Evolutionary conservation across 352 stramenopile species (phyloP).

Genomic region (Phytophthora lateralis): DNA sequence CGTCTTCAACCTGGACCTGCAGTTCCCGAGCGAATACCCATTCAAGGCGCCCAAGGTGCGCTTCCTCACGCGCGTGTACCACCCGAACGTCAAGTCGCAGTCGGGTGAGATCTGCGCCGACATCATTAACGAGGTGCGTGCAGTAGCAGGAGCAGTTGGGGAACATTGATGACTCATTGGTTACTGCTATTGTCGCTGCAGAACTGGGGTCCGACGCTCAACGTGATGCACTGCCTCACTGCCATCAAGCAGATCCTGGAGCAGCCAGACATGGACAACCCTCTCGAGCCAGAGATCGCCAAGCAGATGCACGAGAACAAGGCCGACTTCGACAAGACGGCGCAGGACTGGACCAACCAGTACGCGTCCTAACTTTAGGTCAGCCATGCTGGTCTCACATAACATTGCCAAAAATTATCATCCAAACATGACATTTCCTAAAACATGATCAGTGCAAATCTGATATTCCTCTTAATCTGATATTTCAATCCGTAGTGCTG

Average conservation of each 20-base stretch:
- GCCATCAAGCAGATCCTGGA: constrained; percentile 95
- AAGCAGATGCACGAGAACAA: constrained; percentile 93
- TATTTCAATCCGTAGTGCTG: constrained; percentile 4
- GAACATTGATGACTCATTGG: no score
- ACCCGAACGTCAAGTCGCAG: constrained; percentile 96
- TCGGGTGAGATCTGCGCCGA: constrained; percentile 97
- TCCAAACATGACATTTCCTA: no score
- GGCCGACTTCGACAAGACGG: constrained; percentile 93
- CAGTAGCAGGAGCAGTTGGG: no score
- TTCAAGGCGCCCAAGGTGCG: constrained; percentile 94
- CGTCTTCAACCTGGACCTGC: constrained; percentile 95
- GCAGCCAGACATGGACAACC: constrained; percentile 95
- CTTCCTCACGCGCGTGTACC: constrained; percentile 96
- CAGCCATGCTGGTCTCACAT: neutral
- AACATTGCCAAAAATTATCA: neutral
- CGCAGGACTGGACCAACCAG: constrained; percentile 92
- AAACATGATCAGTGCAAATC: no score
- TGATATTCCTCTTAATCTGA: no score
- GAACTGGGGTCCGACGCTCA: constrained; percentile 96
- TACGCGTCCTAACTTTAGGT: constrained; percentile 73
- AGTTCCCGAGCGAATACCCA: constrained; percentile 97
- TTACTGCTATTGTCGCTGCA: constrained; percentile 27
- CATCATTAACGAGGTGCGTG: constrained; percentile 88
- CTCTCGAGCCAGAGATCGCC: constrained; percentile 96
- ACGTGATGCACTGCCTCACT: constrained; percentile 91